These are phyloP conservation scores for Penicillium sp. DNA, from an alignment of 2,329 filamentous ascomycete species.

Conservation along the genomic window DNA sequence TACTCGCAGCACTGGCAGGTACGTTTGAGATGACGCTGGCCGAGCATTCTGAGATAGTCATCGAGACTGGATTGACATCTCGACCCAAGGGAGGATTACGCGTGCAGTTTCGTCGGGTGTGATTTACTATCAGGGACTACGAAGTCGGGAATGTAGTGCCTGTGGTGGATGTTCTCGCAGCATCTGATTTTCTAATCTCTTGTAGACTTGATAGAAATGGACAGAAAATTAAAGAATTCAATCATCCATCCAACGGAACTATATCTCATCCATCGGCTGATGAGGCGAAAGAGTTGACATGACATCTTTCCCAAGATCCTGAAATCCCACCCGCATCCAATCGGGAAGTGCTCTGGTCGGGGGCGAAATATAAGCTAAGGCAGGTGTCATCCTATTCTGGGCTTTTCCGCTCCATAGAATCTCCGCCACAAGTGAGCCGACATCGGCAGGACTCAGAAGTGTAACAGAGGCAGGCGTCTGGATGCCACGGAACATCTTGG, in stretches of 20 bases:
- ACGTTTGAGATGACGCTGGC: conserved; percentile 60
- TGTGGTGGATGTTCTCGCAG: not conserved
- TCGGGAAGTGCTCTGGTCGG: conserved; percentile 11
- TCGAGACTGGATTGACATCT: conserved; percentile 9
- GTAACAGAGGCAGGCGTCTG: conserved; percentile 2
- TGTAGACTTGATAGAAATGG: not conserved
- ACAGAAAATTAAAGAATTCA: not conserved
- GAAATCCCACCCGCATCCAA: conserved; percentile 12
- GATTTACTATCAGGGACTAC: not conserved
- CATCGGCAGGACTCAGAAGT: conserved; percentile 6
- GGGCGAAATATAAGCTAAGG: conserved; percentile 10
- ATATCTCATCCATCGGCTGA: conserved; percentile 8
- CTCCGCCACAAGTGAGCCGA: conserved; percentile 8
- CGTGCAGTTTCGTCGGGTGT: conserved; percentile 3
- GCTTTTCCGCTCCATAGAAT: conserved; percentile 13
- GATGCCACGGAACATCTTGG: conserved; percentile 11
- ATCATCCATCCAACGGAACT: not conserved
- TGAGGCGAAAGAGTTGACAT: conserved; percentile 11
- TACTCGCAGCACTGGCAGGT: conserved; percentile 76
- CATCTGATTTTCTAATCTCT: not conserved
- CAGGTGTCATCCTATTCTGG: conserved; percentile 10
- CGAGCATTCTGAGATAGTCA: not conserved
- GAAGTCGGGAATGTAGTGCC: not conserved
- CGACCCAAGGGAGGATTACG: conserved; percentile 10
- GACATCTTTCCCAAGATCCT: conserved; percentile 12